Percentiles rank a stretch among this genome's conserved stretches.
These are phyloP conservation scores for Erigeron canadensis DNA, from an alignment of 129 eudicot species.

Conservation along the genomic window DNA sequence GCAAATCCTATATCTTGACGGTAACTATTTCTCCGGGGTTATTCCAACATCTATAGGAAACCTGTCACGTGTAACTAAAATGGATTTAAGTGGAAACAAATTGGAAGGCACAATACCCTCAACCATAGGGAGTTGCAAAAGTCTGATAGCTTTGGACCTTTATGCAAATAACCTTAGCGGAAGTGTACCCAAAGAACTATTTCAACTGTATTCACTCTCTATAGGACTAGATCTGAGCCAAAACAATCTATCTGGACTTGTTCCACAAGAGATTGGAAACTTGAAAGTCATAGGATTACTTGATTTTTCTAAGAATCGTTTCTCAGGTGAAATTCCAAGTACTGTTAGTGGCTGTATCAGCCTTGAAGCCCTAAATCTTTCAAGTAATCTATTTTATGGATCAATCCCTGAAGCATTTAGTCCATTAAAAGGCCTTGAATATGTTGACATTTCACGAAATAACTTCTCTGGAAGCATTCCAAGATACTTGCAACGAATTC, in stretches of 20 bases:
- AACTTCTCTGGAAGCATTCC: constrained; percentile 27
- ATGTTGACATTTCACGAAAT: constrained; percentile 22
- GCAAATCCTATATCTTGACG: background rate
- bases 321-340: constrained; percentile 29
- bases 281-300: constrained; percentile 7
- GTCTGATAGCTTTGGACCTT: background rate
- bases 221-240: constrained; percentile 17
- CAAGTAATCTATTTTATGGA: constrained; percentile 26
- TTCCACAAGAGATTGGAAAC: constrained; percentile 25
- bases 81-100: background rate
- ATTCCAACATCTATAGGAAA: constrained; percentile 29
- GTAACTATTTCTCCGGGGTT: constrained; percentile 9
- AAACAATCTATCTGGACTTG: constrained; percentile 23
- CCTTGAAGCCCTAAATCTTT: constrained; percentile 9
- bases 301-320: constrained; percentile 19
- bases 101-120: constrained; percentile 27
- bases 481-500: constrained; percentile 12
- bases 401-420: background rate
- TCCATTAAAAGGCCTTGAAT: constrained; percentile 17
- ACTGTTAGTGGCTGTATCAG: constrained; percentile 12
- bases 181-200: constrained; percentile 15
- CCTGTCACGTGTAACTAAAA: background rate
- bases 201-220: constrained; percentile 23
- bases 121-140: constrained; percentile 23
- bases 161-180: constrained; percentile 19